A percentile compares a stretch with the other conserved stretches of the same genome.
These are phyloP conservation scores for Hymenoscyphus linearis DNA, from an alignment of 2,329 filamentous ascomycete genomes.

Conservation along the genomic window DNA sequence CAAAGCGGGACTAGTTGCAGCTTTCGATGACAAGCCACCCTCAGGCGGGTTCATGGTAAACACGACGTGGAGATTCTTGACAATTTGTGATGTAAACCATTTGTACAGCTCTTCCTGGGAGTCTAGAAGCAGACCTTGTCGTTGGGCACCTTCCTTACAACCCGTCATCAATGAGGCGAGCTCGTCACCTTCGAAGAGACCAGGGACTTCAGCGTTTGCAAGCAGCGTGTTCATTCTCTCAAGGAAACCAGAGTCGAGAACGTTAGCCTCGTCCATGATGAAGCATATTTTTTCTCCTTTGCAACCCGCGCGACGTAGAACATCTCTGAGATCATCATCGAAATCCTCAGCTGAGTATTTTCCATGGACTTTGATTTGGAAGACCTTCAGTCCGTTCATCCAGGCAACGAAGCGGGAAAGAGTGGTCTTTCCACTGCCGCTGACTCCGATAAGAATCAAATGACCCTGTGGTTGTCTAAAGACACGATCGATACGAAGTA, in stretches of 20 bases:
- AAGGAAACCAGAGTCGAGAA: conserved; percentile 95
- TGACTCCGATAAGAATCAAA: conserved; percentile 96
- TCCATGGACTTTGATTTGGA: conserved; percentile 99
- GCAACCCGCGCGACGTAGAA: conserved; percentile 88
- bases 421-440: conserved; percentile 97
- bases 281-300: conserved; percentile 99
- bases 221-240: conserved; percentile 99
- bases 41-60: conserved; percentile 99
- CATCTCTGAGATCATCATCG: conserved; percentile 91
- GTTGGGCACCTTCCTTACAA: conserved; percentile 96
- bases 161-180: conserved; percentile 98
- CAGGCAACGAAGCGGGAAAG: conserved; percentile 96
- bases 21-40: conserved; percentile 89
- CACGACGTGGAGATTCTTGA: conserved; percentile 97
- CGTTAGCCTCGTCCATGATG: conserved; percentile 99
- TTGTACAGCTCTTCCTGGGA: conserved; percentile 99
- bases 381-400: conserved; percentile 99
- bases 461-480: conserved; percentile 98
- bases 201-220: conserved; percentile 98
- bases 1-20: conserved; percentile 91
- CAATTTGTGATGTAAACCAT: conserved; percentile 99
- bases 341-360: conserved; percentile 99
- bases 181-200: conserved; percentile 98
- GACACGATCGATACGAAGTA: conserved; percentile 94
- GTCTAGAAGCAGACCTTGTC: conserved; percentile 89